Evolutionary conservation across 106 monocot species (phyloP).

Genomic region (Acorus calamus): DNA sequence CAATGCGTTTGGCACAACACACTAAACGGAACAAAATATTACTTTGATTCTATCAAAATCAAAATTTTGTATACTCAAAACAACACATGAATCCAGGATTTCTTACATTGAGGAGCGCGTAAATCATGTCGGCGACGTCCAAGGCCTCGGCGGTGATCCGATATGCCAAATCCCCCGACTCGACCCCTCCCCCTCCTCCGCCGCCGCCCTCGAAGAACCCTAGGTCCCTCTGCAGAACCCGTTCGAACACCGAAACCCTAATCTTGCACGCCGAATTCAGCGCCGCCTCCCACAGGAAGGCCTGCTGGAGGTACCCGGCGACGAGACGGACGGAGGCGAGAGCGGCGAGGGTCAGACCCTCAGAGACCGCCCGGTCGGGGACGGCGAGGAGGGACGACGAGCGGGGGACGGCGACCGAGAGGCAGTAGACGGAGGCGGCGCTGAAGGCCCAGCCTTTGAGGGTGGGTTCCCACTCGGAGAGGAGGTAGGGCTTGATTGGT

Average conservation of each 20-base stretch:
- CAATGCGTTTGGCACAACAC: slow-evolving; percentile 44
- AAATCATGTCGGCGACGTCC: slow-evolving; percentile 58
- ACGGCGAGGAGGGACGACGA: slow-evolving; percentile 11
- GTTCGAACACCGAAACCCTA: slow-evolving; percentile 42
- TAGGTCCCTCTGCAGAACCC: slow-evolving; percentile 44
- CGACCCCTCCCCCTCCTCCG: slow-evolving; percentile 7
- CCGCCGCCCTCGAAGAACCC: slow-evolving; percentile 61
- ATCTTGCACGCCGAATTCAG: slow-evolving; percentile 27
- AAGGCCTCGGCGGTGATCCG: slow-evolving; percentile 58
- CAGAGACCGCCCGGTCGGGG: slow-evolving; percentile 7
- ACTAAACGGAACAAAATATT: slow-evolving; percentile 20
- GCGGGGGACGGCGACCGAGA: slow-evolving; percentile 30
- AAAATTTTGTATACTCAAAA: no score
- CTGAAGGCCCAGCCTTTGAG: slow-evolving; percentile 44
- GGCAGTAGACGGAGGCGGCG: slow-evolving; percentile 35
- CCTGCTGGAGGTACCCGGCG: slow-evolving; percentile 38
- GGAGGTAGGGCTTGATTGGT: slow-evolving; percentile 27
- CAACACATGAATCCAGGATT: neutral
- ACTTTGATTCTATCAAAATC: no score
- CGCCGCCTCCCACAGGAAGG: slow-evolving; percentile 70
- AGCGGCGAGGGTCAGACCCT: slow-evolving; percentile 19
- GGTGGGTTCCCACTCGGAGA: slow-evolving; percentile 24
- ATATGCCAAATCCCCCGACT: slow-evolving; percentile 51
- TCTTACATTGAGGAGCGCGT: slow-evolving; percentile 58
- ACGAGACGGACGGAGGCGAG: slow-evolving; percentile 16